Evolutionary conservation across 2,329 filamentous ascomycete genomes (phyloP).

Genomic region (Fusarium coicis): DNA sequence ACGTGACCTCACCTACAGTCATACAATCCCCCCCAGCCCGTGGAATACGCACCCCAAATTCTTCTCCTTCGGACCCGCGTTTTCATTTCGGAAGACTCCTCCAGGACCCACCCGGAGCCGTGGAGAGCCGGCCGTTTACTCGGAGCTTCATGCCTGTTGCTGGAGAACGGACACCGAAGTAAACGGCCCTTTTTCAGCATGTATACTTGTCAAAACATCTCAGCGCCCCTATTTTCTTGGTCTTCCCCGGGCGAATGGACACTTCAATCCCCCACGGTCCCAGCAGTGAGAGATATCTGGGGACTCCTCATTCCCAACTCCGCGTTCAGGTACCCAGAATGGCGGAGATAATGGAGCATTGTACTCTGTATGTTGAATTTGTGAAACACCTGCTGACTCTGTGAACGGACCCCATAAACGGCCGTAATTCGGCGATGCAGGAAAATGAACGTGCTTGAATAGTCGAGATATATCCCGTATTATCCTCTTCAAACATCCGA

Average conservation of each 20-base stretch:
- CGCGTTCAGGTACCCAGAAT: neutral
- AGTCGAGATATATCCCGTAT: slow-evolving; percentile 17
- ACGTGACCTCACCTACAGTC: slow-evolving; percentile 6
- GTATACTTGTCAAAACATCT: slow-evolving; percentile 18
- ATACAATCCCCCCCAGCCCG: neutral
- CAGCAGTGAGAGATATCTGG: slow-evolving; percentile 22
- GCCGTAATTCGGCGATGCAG: slow-evolving; percentile 33
- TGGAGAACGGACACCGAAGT: slow-evolving; percentile 26
- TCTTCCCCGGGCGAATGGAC: neutral
- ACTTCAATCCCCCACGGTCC: slow-evolving; percentile 6
- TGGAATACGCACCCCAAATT: neutral
- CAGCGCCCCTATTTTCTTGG: slow-evolving; percentile 18
- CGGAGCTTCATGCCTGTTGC: slow-evolving; percentile 42
- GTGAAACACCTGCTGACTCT: slow-evolving; percentile 30
- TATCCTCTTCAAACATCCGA: slow-evolving; percentile 27
- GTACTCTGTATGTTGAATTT: neutral
- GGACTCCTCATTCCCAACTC: slow-evolving; percentile 15
- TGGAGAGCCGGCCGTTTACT: slow-evolving; percentile 42
- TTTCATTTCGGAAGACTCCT: slow-evolving; percentile 26
- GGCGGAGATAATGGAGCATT: slow-evolving; percentile 15
- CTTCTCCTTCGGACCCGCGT: slow-evolving; percentile 26
- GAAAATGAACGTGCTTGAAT: slow-evolving; percentile 6
- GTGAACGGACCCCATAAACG: slow-evolving; percentile 27
- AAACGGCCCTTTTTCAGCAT: slow-evolving; percentile 34
- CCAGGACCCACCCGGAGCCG: slow-evolving; percentile 31